These are phyloP conservation scores for Globisporangium barbulae DNA, from an alignment of 352 stramenopile species.

Conservation along the genomic window DNA sequence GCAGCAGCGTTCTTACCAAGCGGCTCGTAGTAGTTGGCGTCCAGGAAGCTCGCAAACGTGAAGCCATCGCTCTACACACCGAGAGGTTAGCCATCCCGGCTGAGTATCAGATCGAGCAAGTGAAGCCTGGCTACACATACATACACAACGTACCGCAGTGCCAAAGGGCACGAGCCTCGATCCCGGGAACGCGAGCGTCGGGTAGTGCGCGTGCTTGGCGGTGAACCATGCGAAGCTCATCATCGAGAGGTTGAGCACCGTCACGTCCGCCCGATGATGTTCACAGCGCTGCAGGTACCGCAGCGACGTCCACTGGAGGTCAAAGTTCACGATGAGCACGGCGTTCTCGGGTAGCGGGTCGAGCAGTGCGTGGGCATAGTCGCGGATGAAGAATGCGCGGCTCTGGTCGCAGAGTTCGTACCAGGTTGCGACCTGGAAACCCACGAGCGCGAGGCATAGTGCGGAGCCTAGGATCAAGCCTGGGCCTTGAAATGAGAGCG, in stretches of 20 bases:
- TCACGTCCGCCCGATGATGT: conserved; percentile 63
- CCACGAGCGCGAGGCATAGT: conserved; percentile 24
- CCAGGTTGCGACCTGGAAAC: conserved; percentile 35
- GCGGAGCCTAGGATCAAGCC: neutral
- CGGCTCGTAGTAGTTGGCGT: conserved; percentile 36
- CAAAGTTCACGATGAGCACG: conserved; percentile 91
- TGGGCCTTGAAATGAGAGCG: neutral
- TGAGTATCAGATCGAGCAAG: neutral
- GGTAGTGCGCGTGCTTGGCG: conserved; percentile 69
- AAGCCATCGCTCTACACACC: conserved; percentile 38
- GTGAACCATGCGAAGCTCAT: conserved; percentile 87
- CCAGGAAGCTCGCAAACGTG: conserved; percentile 40
- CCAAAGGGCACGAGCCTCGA: conserved; percentile 38
- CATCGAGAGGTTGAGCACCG: conserved; percentile 88
- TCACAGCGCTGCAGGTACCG: conserved; percentile 92
- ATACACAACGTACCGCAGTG: conserved; percentile 23
- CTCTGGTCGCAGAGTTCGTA: conserved; percentile 49
- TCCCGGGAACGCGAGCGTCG: conserved; percentile 59
- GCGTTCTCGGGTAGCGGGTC: conserved; percentile 76
- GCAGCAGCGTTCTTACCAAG: neutral
- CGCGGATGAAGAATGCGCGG: conserved; percentile 63
- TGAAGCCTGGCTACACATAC: neutral
- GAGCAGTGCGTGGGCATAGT: conserved; percentile 86
- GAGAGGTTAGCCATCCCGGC: neutral
- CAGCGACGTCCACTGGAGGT: conserved; percentile 90